Evolutionary conservation across 192 early-diverging fungal genomes (phyloP).

Genomic region (Diversispora eburnea): DNA sequence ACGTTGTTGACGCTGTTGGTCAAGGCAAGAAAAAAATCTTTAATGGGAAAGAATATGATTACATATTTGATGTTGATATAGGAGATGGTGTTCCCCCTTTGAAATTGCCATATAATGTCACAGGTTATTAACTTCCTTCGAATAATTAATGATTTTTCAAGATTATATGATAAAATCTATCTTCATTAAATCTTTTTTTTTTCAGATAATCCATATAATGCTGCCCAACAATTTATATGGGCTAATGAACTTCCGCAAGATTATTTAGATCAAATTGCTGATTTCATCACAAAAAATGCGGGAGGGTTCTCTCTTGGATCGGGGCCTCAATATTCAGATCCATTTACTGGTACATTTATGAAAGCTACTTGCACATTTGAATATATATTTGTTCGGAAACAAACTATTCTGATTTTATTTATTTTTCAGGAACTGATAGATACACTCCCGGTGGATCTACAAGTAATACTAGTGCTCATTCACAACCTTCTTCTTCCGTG

Average conservation of each 20-base stretch:
- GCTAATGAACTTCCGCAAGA: constrained; percentile 74
- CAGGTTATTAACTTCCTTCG: constrained; percentile 57
- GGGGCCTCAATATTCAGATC: constrained; percentile 41
- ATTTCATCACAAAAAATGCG: constrained; percentile 90
- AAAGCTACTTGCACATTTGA: background rate
- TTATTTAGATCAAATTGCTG: constrained; percentile 89
- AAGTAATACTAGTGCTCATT: too few relatives aligned
- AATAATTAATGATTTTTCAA: background rate
- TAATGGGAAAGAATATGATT: constrained; percentile 91
- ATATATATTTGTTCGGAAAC: background rate
- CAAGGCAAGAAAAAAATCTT: constrained; percentile 72
- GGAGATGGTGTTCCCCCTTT: constrained; percentile 74
- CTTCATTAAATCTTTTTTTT: background rate
- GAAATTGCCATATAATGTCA: constrained; percentile 91
- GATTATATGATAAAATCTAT: background rate
- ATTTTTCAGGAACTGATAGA: constrained; percentile 26
- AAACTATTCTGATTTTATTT: background rate
- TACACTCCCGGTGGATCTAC: constrained; percentile 52
- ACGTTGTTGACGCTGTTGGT: constrained; percentile 88
- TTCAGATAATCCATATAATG: constrained; percentile 87
- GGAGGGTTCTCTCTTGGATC: constrained; percentile 56
- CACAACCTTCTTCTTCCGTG: background rate
- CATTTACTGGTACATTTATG: constrained; percentile 45
- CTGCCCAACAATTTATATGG: constrained; percentile 88
- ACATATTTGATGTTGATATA: constrained; percentile 96